These are phyloP conservation scores for Plasmopara viticola DNA, from an alignment of 352 stramenopile species.

Conservation along the genomic window DNA sequence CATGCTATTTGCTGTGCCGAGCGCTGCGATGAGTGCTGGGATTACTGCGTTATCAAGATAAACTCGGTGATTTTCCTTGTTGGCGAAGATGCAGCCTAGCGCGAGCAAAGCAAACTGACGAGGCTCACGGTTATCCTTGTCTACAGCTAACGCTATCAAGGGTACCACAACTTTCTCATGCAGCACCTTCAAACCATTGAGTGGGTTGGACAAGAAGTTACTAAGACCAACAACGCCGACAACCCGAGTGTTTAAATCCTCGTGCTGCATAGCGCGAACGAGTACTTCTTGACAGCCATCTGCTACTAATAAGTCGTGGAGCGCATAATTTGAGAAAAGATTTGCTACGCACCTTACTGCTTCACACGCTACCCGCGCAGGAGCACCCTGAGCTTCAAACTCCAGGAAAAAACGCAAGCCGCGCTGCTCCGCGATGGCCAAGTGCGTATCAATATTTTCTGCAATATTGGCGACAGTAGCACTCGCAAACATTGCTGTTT, in stretches of 20 bases:
- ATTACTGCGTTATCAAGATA: conserved; percentile 74
- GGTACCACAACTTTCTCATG: conserved; percentile 50
- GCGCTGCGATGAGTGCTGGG: conserved; percentile 52
- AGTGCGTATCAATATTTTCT: conserved; percentile 88
- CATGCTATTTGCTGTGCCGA: conserved; percentile 62
- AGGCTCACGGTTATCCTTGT: conserved; percentile 37
- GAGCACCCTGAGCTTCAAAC: conserved; percentile 33
- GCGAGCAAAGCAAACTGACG: conserved; percentile 79
- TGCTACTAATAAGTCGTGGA: conserved; percentile 80
- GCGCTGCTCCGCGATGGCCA: conserved; percentile 62
- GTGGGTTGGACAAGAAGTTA: conserved; percentile 86
- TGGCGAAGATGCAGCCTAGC: conserved; percentile 77
- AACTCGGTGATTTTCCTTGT: conserved; percentile 46
- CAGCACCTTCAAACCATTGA: conserved; percentile 73
- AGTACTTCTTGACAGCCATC: conserved; percentile 82
- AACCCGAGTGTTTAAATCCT: conserved; percentile 61
- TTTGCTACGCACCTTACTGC: conserved; percentile 75
- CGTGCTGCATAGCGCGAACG: conserved; percentile 49
- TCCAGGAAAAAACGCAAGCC: conserved; percentile 76
- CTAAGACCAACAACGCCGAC: conserved; percentile 86
- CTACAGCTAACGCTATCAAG: conserved; percentile 48
- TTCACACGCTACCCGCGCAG: conserved; percentile 40
- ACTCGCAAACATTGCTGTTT: conserved; percentile 65
- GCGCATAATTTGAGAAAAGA: conserved; percentile 69
- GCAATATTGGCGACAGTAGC: conserved; percentile 89